phyloP scores from a whole-genome alignment of 805 yeast genomes.

The Metschnikowia koreensis region DNA sequence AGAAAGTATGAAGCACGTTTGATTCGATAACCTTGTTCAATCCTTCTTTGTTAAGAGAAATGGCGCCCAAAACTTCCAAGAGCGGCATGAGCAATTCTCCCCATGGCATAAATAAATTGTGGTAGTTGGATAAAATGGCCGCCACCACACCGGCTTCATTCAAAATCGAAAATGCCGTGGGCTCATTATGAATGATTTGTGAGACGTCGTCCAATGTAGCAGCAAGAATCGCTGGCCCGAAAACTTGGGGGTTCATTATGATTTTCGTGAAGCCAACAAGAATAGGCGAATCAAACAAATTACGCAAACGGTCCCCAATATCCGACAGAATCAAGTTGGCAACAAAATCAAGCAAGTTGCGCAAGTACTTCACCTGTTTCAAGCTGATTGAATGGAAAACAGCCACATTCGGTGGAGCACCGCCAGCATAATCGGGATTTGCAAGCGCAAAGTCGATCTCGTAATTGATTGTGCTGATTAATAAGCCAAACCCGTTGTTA shows the following conservation, averaged over 20 bases:
- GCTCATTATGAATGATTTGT: slow-evolving; percentile 81
- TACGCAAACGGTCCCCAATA: slow-evolving; percentile 80
- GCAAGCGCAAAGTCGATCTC: slow-evolving; percentile 66
- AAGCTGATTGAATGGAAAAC: slow-evolving; percentile 54
- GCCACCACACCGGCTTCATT: slow-evolving; percentile 76
- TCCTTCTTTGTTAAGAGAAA: slow-evolving; percentile 76
- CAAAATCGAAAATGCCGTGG: slow-evolving; percentile 79
- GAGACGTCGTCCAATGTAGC: slow-evolving; percentile 62
- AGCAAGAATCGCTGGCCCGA: slow-evolving; percentile 66
- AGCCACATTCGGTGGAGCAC: slow-evolving; percentile 50
- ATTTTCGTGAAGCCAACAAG: slow-evolving; percentile 59
- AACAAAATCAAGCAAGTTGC: slow-evolving; percentile 59
- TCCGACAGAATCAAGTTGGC: slow-evolving; percentile 65
- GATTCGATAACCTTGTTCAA: slow-evolving; percentile 50
- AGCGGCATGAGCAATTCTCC: slow-evolving; percentile 58
- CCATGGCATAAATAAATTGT: slow-evolving; percentile 53
- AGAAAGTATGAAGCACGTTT: slow-evolving; percentile 42
- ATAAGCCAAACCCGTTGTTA: slow-evolving; percentile 59
- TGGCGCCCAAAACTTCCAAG: slow-evolving; percentile 71
- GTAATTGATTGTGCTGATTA: slow-evolving; percentile 58
- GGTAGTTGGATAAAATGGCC: slow-evolving; percentile 57
- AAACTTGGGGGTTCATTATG: slow-evolving; percentile 51
- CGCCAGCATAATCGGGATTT: slow-evolving; percentile 57
- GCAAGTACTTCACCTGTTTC: slow-evolving; percentile 51
- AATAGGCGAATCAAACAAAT: slow-evolving; percentile 82